Percentiles rank a stretch among this genome's conserved stretches.
These are phyloP conservation scores for Malassezia vespertilionis DNA, from an alignment of 1,284 basidiomycete genomes.

Conservation along the genomic window DNA sequence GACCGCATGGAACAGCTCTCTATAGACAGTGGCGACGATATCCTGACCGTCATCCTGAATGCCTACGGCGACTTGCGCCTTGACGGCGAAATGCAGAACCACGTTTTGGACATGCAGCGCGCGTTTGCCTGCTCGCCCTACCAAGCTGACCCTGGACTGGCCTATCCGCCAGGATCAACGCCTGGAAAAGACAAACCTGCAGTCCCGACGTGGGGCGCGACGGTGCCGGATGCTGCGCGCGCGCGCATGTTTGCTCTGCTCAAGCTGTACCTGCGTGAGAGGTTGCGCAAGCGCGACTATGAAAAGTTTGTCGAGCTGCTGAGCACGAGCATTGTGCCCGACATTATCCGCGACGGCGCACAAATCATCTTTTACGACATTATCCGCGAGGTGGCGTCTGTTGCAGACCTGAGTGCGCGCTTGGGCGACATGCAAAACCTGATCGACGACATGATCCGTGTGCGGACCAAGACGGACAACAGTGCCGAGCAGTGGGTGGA, in stretches of 20 bases:
- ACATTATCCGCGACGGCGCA: constrained; percentile 40
- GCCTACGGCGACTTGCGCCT: constrained; percentile 21
- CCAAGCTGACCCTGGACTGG: constrained; percentile 26
- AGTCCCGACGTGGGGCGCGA: constrained; percentile 27
- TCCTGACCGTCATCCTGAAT: constrained; percentile 41
- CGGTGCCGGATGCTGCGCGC: constrained; percentile 21
- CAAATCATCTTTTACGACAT: constrained; percentile 36
- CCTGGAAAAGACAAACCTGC: constrained; percentile 20
- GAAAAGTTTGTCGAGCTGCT: constrained; percentile 35
- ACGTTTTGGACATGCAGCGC: constrained; percentile 35
- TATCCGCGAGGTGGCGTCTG: constrained; percentile 27
- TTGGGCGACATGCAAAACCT: constrained; percentile 41
- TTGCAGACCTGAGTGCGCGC: constrained; percentile 30
- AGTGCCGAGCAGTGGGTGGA: constrained; percentile 38
- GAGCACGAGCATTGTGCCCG: constrained; percentile 30
- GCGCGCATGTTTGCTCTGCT: constrained; percentile 42
- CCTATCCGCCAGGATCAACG: constrained; percentile 35
- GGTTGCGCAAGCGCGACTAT: constrained; percentile 38
- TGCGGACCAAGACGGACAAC: constrained; percentile 26
- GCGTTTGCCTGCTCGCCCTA: constrained; percentile 39
- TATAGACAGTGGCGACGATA: constrained; percentile 32
- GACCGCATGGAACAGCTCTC: constrained; percentile 24
- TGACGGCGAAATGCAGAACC: constrained; percentile 18
- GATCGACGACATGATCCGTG: constrained; percentile 37
- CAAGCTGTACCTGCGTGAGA: constrained; percentile 38